Evolutionary conservation across 768 basidiomycete genomes (phyloP).

Genomic region (Porphyrellus cyaneotinctus): DNA sequence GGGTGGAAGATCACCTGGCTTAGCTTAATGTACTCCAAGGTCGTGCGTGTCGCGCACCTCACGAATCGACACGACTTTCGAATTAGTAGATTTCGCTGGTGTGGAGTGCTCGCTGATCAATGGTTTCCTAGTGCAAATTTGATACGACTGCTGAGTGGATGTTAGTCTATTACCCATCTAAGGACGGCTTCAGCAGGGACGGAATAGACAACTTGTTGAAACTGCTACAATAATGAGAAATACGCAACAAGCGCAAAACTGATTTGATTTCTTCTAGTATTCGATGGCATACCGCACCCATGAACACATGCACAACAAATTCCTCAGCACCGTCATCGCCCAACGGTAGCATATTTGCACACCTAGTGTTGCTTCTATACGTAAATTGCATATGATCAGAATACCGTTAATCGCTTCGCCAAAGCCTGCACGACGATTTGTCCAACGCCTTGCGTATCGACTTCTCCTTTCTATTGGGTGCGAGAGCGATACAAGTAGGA

Average conservation of each 20-base stretch:
- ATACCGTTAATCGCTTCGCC: conserved; percentile 23
- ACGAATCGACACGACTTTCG: conserved; percentile 43
- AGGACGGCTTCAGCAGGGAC: conserved; percentile 45
- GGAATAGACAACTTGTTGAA: conserved; percentile 43
- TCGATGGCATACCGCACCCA: too few species aligned
- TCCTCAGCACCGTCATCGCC: too few species aligned
- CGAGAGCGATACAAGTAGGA: conserved; percentile 42
- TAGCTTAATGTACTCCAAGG: conserved; percentile 40
- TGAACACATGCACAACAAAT: too few species aligned
- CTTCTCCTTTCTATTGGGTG: conserved; percentile 37
- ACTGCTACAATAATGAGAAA: conserved; percentile 25
- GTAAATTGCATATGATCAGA: too few species aligned
- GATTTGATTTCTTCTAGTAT: too few species aligned
- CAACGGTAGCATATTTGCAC: too few species aligned
- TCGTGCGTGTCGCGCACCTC: conserved; percentile 38
- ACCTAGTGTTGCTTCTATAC: too few species aligned
- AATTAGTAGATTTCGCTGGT: conserved; percentile 25
- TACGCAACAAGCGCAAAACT: too few species aligned
- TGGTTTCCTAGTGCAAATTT: conserved; percentile 39
- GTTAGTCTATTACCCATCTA: conserved; percentile 48
- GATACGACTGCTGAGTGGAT: conserved; percentile 39
- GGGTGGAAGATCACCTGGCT: conserved; percentile 46
- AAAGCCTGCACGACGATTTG: conserved; percentile 38
- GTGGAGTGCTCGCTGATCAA: not conserved
- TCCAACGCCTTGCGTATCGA: conserved; percentile 40